phyloP scores from a whole-genome alignment of 2,329 filamentous ascomycete genomes.

The Aspergillus spinulosporus region DNA sequence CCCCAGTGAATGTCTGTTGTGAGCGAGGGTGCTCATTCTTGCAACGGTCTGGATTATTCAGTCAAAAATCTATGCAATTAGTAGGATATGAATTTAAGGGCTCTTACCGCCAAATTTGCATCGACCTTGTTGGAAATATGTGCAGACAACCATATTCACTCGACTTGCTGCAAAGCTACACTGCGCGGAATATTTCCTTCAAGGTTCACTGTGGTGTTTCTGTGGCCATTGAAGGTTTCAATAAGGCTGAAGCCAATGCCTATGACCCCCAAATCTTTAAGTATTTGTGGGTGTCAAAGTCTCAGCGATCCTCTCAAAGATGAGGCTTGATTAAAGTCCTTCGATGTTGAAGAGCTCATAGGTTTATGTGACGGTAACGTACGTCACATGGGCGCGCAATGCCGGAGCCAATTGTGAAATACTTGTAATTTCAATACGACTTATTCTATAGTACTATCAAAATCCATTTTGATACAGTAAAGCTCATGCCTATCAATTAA shows the following conservation, averaged over 20 bases:
- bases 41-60: slow-evolving; percentile 52
- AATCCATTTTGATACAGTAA: too few relatives aligned
- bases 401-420: not conserved
- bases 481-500: too few relatives aligned
- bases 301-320: not conserved
- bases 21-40: slow-evolving; percentile 59
- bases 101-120: slow-evolving; percentile 65
- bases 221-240: not conserved
- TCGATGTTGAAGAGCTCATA: not conserved
- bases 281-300: not conserved
- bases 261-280: not conserved
- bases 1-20: slow-evolving; percentile 35
- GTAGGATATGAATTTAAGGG: slow-evolving; percentile 11
- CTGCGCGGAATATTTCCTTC: not conserved
- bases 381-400: slow-evolving; percentile 3
- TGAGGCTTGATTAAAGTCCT: not conserved
- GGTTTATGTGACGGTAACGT: slow-evolving; percentile 21
- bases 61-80: slow-evolving; percentile 11
- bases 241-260: too few relatives aligned
- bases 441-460: too few relatives aligned
- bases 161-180: not conserved
- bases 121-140: slow-evolving; percentile 63
- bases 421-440: slow-evolving; percentile 2
- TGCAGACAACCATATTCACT: slow-evolving; percentile 55
- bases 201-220: slow-evolving; percentile 1